Conservation (phyloP, 2,329 filamentous ascomycete genomes). For the Mariannaea elegans region DNA sequence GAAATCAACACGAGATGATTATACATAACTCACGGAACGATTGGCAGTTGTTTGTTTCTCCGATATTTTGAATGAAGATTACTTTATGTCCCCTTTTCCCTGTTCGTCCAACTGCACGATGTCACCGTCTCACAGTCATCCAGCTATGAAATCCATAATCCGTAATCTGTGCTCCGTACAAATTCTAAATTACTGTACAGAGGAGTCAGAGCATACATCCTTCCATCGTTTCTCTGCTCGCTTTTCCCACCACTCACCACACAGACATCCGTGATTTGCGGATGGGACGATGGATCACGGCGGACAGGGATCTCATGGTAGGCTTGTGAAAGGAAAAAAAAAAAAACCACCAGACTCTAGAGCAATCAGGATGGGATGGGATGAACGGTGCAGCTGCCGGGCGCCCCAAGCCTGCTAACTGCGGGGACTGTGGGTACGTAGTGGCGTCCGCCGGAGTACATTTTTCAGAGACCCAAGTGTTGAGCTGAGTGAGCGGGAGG, state of each 20-base stretch:
- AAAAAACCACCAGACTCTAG: not conserved
- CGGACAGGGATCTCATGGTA: slow-evolving; percentile 28
- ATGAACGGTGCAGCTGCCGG: slow-evolving; percentile 34
- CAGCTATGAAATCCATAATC: slow-evolving; percentile 10
- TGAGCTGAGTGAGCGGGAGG: not conserved
- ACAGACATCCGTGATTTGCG: slow-evolving; percentile 20
- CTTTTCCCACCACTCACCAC: slow-evolving; percentile 22
- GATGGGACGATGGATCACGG: slow-evolving; percentile 36
- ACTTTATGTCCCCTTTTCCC: not conserved
- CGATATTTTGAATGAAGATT: not conserved
- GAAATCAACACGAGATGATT: not conserved
- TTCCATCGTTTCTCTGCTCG: slow-evolving; percentile 3
- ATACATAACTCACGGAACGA: slow-evolving; percentile 1
- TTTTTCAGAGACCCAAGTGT: not conserved
- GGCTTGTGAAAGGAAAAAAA: slow-evolving; percentile 4
- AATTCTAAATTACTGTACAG: not conserved
- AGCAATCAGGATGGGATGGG: slow-evolving; percentile 27
- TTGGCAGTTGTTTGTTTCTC: not conserved
- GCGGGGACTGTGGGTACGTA: slow-evolving; percentile 32
- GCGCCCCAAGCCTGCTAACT: slow-evolving; percentile 21
- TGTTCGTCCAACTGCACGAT: not conserved
- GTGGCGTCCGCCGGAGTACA: not conserved
- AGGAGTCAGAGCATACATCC: not conserved
- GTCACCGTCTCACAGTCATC: not conserved
- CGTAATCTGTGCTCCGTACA: not conserved